Evolutionary conservation across 352 stramenopile genomes (phyloP).

Genomic region (Blastocystis sp.): DNA sequence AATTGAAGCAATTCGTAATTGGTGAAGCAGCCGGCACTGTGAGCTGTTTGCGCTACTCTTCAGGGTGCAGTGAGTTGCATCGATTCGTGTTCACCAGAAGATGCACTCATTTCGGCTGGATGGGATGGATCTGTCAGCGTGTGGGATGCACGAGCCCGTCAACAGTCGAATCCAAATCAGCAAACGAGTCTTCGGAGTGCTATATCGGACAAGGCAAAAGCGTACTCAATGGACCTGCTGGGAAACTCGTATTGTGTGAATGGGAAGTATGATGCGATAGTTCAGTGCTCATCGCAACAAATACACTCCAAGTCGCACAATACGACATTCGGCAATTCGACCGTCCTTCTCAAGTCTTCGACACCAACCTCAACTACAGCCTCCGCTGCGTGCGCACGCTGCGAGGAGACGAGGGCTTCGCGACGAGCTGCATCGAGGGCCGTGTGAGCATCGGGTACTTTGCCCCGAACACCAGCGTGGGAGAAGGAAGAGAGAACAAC

Average conservation of each 20-base stretch:
- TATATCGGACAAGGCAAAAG: constrained; percentile 3
- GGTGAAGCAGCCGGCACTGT: background rate
- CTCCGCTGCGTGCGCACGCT: constrained; percentile 80
- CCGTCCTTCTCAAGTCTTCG: constrained; percentile 75
- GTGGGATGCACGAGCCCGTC: constrained; percentile 25
- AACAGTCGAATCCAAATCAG: background rate
- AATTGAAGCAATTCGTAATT: constrained; percentile 45
- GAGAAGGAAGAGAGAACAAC: no score
- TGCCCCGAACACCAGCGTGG: constrained; percentile 31
- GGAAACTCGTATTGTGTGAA: constrained; percentile 2
- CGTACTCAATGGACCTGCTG: constrained; percentile 14
- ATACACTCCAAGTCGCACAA: constrained; percentile 75
- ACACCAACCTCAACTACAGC: constrained; percentile 82
- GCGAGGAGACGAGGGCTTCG: constrained; percentile 73
- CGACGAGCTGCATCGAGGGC: constrained; percentile 79
- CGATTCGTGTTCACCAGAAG: background rate
- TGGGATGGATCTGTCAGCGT: constrained; percentile 46
- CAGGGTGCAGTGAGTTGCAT: no score
- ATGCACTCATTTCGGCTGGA: constrained; percentile 13
- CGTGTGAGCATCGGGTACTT: constrained; percentile 82
- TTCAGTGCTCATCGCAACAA: constrained; percentile 74
- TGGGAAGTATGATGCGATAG: background rate
- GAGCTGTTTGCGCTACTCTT: constrained; percentile 41
- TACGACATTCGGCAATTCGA: constrained; percentile 79
- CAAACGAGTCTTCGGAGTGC: background rate